Evolutionary conservation across 768 basidiomycete genomes (phyloP), one percentile per base, ranked within the genome.

Genomic region (Suillus fuscotomentosus): DNA sequence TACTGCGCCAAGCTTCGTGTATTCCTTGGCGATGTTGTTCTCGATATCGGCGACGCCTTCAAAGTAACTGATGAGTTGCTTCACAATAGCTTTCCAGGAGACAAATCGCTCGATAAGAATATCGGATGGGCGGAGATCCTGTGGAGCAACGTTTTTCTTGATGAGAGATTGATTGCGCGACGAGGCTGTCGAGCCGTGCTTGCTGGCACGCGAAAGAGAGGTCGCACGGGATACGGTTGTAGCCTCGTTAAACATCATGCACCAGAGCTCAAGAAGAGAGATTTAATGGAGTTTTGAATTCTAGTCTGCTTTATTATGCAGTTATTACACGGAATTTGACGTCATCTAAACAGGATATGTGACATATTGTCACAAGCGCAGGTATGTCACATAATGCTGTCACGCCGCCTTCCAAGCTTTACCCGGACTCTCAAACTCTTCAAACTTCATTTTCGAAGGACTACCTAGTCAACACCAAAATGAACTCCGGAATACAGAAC

Each of bases 51-150:
- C 88, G 64, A 88, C 82, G 63, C 88, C 86, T 80, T 91, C 90
- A 65, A 96, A 96, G 77, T 96, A 97, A 1, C 92, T 90, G 60
- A 94, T 91, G 61, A 98, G 88, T 80, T 97, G 95, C 79, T 96
- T 97, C 57, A 97, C 94, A 70, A 98, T 97, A 60, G 88, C 90
- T 79, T 97, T 98, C 96, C 96, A 98, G 0, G 93, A 91, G 9
- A 90, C 84, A 72, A 95, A 95, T 36, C 92, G 89, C 76, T 98
- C 97, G 68, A 99, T 97, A 75, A 99, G 91, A 72, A 99, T 87
- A 77, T 99, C 97, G 11, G 93, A 94, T 0, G 96, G 96, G 60
- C 89, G 86, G 54, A 98, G 85, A 78, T 97, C 95, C 68, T 94
- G 88, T 0, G 92, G 88, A 3, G 92, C 89, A 65, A 94, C 90